Percentiles rank a stretch among this genome's conserved stretches.
These are phyloP conservation scores for Nemania serpens DNA, from an alignment of 2,329 filamentous ascomycete genomes.

Conservation along the genomic window DNA sequence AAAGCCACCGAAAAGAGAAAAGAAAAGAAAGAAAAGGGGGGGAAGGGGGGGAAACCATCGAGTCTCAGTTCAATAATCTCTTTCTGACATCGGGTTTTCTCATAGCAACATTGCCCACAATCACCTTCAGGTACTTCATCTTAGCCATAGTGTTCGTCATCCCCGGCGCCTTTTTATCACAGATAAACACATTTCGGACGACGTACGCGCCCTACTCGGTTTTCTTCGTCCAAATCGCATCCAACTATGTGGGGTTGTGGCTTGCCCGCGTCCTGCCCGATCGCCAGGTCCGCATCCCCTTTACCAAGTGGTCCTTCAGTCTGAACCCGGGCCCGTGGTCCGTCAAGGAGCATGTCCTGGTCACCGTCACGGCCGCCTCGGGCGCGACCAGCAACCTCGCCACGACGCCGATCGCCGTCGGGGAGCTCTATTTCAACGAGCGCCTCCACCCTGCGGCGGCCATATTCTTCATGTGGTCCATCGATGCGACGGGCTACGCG, in stretches of 20 bases:
- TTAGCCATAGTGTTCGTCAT: conserved; percentile 59
- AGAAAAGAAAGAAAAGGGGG: too few species aligned
- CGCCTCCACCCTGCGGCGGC: conserved; percentile 57
- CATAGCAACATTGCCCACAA: conserved; percentile 52
- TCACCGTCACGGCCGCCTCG: conserved; percentile 58
- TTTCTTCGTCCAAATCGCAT: conserved; percentile 65
- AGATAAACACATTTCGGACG: conserved; percentile 61
- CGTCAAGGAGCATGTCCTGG: conserved; percentile 62
- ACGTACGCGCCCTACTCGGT: conserved; percentile 63
- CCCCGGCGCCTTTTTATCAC: conserved; percentile 61
- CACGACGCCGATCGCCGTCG: conserved; percentile 57
- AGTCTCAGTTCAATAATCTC: neutral
- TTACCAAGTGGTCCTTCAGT: conserved; percentile 54
- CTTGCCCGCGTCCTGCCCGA: conserved; percentile 56
- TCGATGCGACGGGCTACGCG: conserved; percentile 62
- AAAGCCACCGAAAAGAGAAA: too few species aligned
- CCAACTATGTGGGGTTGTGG: conserved; percentile 58
- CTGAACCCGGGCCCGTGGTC: conserved; percentile 62
- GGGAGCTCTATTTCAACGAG: conserved; percentile 61
- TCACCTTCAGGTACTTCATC: conserved; percentile 65
- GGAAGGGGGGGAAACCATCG: too few species aligned
- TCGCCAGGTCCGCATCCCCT: conserved; percentile 52
- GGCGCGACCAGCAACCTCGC: conserved; percentile 58
- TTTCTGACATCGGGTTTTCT: conserved; percentile 1
- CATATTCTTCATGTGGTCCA: conserved; percentile 64